phyloP scores from a whole-genome alignment of 1,139 yeast species.

The Wickerhamomyces sp. region DNA sequence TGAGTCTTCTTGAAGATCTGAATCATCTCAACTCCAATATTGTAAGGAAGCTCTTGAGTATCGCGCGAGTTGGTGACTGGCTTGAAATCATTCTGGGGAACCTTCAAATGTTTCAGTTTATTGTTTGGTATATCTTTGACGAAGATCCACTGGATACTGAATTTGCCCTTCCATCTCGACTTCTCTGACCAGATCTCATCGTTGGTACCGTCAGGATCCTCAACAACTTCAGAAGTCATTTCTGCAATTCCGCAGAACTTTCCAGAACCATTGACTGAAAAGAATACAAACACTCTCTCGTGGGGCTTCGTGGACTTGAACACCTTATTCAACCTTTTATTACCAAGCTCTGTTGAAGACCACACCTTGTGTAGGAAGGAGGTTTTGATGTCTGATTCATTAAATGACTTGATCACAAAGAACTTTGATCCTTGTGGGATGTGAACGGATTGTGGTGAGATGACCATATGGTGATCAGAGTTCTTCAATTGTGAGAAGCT shows the following conservation, averaged over 20 bases:
- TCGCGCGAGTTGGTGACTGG: constrained; percentile 59
- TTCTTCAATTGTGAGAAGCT: background rate
- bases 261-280: constrained; percentile 58
- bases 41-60: constrained; percentile 44
- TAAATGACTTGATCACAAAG: constrained; percentile 55
- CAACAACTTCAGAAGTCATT: constrained; percentile 37
- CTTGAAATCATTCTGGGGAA: constrained; percentile 37
- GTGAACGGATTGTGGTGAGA: constrained; percentile 14
- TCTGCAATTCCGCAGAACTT: constrained; percentile 61
- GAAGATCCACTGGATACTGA: constrained; percentile 49
- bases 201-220: constrained; percentile 30
- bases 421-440: constrained; percentile 36
- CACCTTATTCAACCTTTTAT: constrained; percentile 44
- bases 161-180: constrained; percentile 47
- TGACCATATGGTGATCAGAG: constrained; percentile 4
- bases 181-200: constrained; percentile 43
- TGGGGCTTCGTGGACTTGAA: constrained; percentile 24
- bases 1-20: constrained; percentile 31
- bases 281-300: constrained; percentile 40
- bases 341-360: constrained; percentile 59
- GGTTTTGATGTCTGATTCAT: constrained; percentile 43
- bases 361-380: constrained; percentile 48
- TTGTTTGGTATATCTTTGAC: constrained; percentile 49
- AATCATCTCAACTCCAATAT: constrained; percentile 45
- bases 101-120: constrained; percentile 38